phyloP scores from a whole-genome alignment of 306 rosid genomes.

The cucumber (Cucumis sativus) region DNA sequence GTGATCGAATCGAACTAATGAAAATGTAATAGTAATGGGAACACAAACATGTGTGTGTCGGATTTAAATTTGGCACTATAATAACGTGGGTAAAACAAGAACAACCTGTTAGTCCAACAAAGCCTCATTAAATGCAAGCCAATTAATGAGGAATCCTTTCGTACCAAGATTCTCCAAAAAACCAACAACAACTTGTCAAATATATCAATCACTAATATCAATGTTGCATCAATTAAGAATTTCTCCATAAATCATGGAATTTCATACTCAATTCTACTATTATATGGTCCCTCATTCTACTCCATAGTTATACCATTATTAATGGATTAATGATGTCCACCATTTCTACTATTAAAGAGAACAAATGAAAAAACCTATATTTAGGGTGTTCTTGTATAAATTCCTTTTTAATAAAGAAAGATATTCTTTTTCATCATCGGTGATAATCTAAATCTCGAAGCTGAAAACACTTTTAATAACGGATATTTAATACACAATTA shows the following conservation, averaged over 20 bases:
- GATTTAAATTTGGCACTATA: background rate
- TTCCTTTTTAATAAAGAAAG: background rate
- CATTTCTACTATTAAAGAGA: background rate
- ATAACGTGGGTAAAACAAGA: background rate
- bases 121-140: background rate
- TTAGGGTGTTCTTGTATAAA: too few species aligned
- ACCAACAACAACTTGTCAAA: background rate
- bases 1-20: too few species aligned
- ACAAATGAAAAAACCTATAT: too few species aligned
- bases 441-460: background rate
- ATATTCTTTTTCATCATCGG: background rate
- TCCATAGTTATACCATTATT: background rate
- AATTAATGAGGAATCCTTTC: background rate
- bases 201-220: background rate
- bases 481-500: background rate
- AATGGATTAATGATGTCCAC: background rate
- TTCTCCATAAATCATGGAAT: background rate
- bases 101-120: background rate
- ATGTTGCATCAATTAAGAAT: background rate
- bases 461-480: background rate
- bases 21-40: too few species aligned
- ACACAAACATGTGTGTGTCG: too few species aligned
- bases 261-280: background rate
- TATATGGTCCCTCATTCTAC: background rate
- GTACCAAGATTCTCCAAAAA: background rate